Base-by-base conservation (phyloP, 176 grass and related monocot genomes). In the Oryza brachyantha region DNA sequence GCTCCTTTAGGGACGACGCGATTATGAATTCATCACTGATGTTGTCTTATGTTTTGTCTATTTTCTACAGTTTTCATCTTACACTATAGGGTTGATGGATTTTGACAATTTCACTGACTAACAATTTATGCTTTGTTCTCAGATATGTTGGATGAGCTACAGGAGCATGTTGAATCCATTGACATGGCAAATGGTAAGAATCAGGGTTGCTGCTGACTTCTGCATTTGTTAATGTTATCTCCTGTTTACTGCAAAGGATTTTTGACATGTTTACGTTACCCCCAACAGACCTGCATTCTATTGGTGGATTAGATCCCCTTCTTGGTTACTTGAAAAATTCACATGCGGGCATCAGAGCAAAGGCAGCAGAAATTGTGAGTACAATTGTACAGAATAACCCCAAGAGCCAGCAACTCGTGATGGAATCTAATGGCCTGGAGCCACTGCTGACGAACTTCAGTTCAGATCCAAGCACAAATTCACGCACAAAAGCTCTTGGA, bases 381-480 rank as follows among this genome's bases (percentile, higher is more conserved):
- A 95, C 90, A 10, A 81, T 95, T 76, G 96, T 95, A 46, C 90
- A 99, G 66, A 99, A 99, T 83, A 99, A 99, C 65, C 90, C 90
- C 17, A 90, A 80, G 61, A 95, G 90, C 60, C 92, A 93, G 73
- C 86, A 91, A 78, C 90, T 95, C 72, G 90, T 99, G 22, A 91
- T 95, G 86, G 96, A 93, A 74, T 83, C 86, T 39, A 87, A 89
- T 72, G 96, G 96, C 26, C 74, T 99, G 1, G 92, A 99, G 39
- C 90, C 96, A 38, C 84, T 99, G 13, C 45, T 99, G 73, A 72
- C 78, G n/a, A 99, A 95, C 85, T 99, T 99, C 74, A 81, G 62
- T 10, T 95, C 74, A 7, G 92, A 99, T 77, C 80, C 92, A 31
- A 88, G 76, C 81, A 83, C 79, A 31, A 83, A 79, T 60, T 78